Evolutionary conservation across 1,284 basidiomycete genomes (phyloP).

Genomic region (Grifola frondosa): DNA sequence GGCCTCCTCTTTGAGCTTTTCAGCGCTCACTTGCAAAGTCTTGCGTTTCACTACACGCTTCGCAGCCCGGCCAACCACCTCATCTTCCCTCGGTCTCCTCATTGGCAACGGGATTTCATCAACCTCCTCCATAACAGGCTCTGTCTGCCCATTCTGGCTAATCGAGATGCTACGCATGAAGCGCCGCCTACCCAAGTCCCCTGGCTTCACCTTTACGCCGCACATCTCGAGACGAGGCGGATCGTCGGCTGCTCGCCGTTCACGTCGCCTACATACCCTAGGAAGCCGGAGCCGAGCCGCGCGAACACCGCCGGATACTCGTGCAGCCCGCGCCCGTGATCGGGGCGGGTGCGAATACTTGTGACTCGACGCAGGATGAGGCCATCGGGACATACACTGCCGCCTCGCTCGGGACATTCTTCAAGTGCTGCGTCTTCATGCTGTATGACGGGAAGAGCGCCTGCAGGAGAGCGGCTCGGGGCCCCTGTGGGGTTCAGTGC

Average conservation of each 20-base stretch:
- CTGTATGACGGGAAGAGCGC: constrained; percentile 15
- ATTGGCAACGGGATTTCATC: constrained; percentile 12
- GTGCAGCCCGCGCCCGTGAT: constrained; percentile 7
- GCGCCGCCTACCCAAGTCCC: constrained; percentile 16
- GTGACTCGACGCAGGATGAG: constrained; percentile 12
- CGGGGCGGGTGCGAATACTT: constrained; percentile 6
- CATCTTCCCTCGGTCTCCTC: constrained; percentile 14
- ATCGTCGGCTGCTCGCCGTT: constrained; percentile 19
- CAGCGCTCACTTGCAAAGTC: too few relatives aligned
- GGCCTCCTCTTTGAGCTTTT: too few relatives aligned
- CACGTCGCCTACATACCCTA: constrained; percentile 23
- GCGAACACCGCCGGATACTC: constrained; percentile 20
- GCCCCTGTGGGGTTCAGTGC: constrained; percentile 16
- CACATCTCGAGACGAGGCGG: constrained; percentile 23
- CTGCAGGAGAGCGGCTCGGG: constrained; percentile 13
- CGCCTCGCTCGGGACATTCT: constrained; percentile 9
- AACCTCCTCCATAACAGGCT: not conserved
- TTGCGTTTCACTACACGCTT: too few relatives aligned
- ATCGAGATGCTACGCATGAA: not conserved
- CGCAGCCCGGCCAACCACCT: constrained; percentile 11
- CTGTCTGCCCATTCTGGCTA: not conserved
- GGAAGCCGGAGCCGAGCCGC: constrained; percentile 15
- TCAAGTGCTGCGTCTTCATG: constrained; percentile 19
- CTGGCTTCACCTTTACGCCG: constrained; percentile 14
- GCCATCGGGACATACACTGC: constrained; percentile 18